A percentile compares a stretch with the other conserved stretches of the same genome.
Evolutionary conservation across 208 protist species (phyloP).

Genomic region (Leishmania gerbilli): DNA sequence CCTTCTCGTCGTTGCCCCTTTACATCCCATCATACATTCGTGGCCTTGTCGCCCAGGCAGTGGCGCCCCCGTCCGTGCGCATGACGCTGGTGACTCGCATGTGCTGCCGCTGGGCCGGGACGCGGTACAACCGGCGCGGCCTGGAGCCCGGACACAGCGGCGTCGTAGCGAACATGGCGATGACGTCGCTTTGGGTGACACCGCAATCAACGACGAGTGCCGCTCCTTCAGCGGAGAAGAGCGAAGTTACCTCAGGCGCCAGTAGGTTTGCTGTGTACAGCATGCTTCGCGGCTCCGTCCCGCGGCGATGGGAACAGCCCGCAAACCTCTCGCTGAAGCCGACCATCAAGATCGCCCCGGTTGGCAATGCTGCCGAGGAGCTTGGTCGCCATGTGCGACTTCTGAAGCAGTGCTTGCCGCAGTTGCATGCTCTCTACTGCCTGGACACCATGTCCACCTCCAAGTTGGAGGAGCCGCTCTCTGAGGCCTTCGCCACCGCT

Average conservation of each 20-base stretch:
- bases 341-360: conserved; percentile 51
- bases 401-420: conserved; percentile 35
- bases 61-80: conserved; percentile 14
- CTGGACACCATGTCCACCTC: conserved; percentile 66
- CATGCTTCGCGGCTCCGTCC: conserved; percentile 77
- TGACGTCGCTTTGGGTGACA: conserved; percentile 75
- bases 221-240: background rate
- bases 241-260: background rate
- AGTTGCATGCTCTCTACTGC: conserved; percentile 38
- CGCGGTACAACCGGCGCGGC: conserved; percentile 86
- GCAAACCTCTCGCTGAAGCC: conserved; percentile 77
- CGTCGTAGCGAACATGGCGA: conserved; percentile 77
- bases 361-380: conserved; percentile 35
- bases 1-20: conserved; percentile 21
- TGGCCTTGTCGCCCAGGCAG: conserved; percentile 39
- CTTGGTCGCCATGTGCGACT: conserved; percentile 46
- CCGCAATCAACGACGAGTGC: background rate
- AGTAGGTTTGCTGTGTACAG: conserved; percentile 52
- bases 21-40: conserved; percentile 73
- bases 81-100: conserved; percentile 65
- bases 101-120: conserved; percentile 77
- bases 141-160: conserved; percentile 65
- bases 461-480: conserved; percentile 52
- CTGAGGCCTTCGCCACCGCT: conserved; percentile 52
- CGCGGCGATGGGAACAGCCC: conserved; percentile 77